Evolutionary conservation across 257 asterid genomes (phyloP).

Genomic region (Solanum tarapatanum): DNA sequence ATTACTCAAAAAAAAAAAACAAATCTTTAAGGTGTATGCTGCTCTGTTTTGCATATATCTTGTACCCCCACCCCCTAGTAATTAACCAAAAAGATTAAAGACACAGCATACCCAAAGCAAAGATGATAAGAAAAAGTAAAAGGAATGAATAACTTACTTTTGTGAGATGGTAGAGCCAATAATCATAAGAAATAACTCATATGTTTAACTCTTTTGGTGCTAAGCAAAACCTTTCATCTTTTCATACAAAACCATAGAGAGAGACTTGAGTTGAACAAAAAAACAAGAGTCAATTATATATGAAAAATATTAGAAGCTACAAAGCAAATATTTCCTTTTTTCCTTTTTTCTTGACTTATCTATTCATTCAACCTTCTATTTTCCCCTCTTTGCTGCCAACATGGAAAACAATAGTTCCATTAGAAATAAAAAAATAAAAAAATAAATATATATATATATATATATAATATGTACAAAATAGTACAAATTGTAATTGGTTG

Average conservation of each 20-base stretch:
- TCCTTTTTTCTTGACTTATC: background rate
- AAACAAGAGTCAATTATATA: background rate
- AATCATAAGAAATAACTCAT: background rate
- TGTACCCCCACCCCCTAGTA: background rate
- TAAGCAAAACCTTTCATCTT: background rate
- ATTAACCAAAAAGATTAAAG: background rate
- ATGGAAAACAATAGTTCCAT: background rate
- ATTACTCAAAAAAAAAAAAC: background rate
- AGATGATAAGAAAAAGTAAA: background rate
- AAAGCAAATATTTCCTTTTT: background rate
- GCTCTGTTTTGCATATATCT: background rate
- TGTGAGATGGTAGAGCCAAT: background rate
- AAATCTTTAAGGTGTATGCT: background rate
- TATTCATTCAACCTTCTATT: background rate
- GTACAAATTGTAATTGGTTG: background rate
- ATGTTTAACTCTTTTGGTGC: background rate
- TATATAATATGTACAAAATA: background rate
- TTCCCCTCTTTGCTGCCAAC: background rate
- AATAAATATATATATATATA: background rate
- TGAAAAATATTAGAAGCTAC: background rate
- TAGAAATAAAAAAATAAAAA: background rate
- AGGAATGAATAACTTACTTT: background rate
- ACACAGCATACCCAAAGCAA: background rate
- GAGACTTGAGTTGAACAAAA: background rate
- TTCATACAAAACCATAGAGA: background rate